Base-by-base conservation (phyloP, 148 eudicot species). In the Vaccinium macrocarpon region DNA sequence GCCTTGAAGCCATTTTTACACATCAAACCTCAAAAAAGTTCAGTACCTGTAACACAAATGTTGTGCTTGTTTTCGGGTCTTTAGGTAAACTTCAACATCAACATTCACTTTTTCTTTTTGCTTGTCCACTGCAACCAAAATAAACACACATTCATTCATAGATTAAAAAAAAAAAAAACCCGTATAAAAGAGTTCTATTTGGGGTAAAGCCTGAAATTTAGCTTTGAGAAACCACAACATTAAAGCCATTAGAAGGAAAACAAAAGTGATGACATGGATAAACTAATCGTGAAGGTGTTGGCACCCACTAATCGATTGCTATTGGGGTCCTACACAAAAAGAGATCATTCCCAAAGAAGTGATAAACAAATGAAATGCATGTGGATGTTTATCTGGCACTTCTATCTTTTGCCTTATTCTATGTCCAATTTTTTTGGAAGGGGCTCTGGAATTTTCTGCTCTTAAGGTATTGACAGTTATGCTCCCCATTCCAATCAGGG, bases 351-450 rank as follows among this genome's bases (percentile, higher is more conserved):
- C 49, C 46, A 53, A 64, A 59, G 81, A 82, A 81, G 64, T 52
- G 61, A 85, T 52, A 56, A 86, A 53, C 76, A 81, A 86, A 72
- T 51, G 82, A 83, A 83, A 82, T 85, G 89, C 92, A 90, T 90
- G 94, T 90, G 92, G 66, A 78, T 82, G 85, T 85, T 86, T 86
- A 84, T 88, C 83, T 84, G 83, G 57, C 68, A 73, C 81, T 50
- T 88, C 42, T 76, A 78, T 84, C 82, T 55, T 81, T 82, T 81
- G 51, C 71, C 77, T 84, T 83, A 50, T 81, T 80, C 77, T 59
- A 1, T 10, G 75, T 42, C 49, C 12, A 18, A 38, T 19, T 55
- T 1, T 16, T n/a, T 11, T 38, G 7, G 59, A 35, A 46, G 56
- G 48, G 46, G 32, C 52, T 38, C 42, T 66, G 49, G 82, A 55